Evolutionary conservation across 2,329 filamentous ascomycete species (phyloP), one percentile per base, ranked within the genome.

Genomic region (Colletotrichum acutatum): DNA sequence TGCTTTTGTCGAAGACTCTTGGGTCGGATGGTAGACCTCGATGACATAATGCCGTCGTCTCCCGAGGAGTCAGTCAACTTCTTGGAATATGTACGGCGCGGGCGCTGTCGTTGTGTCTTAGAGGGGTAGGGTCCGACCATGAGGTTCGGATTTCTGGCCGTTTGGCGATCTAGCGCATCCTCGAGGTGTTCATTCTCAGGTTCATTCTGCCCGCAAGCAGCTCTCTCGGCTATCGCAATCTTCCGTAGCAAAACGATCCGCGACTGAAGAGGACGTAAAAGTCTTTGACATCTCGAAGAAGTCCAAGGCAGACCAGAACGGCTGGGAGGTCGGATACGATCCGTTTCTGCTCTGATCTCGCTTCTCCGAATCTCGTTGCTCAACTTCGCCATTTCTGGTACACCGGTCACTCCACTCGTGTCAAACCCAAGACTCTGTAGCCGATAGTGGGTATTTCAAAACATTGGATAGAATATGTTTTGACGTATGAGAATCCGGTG

Each of bases 201-300:
- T 22, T 7, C 8, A 28, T 24, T 53, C 12, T 64, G 28, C 16
- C 32, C 34, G 5, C 14, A 11, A 26, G 32, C 14, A 9, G 37
- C 16, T 37, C 34, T 64, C 28, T 77, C 74, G 57, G 80, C 74
- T 62, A 77, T 52, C 64, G 77, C 76, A 11, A 84, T 78, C 56
- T 81, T 83, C 46, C 82, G 82, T 6, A 88, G 76, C 2, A 80
- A 77, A n/a, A 79, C 76, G 28, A 88, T 75, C 11, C 86, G 83
- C 8, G 84, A 81, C 34, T 86, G 81, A 0, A 88, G 77, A 42
- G 86, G 86, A 3, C 86, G 84, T 22, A 88, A 80, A 6, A 87
- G 77, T 2, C 85, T 82, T 60, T 85, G 83, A 57, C 86, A 88
- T 68, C 85, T 80, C 62, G 84, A 82, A 5, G 86, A 84, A 5